Percentiles rank a stretch among this genome's conserved stretches.
phyloP scores from a whole-genome alignment of 2,329 filamentous ascomycete genomes.

The Setomelanomma holmii region DNA sequence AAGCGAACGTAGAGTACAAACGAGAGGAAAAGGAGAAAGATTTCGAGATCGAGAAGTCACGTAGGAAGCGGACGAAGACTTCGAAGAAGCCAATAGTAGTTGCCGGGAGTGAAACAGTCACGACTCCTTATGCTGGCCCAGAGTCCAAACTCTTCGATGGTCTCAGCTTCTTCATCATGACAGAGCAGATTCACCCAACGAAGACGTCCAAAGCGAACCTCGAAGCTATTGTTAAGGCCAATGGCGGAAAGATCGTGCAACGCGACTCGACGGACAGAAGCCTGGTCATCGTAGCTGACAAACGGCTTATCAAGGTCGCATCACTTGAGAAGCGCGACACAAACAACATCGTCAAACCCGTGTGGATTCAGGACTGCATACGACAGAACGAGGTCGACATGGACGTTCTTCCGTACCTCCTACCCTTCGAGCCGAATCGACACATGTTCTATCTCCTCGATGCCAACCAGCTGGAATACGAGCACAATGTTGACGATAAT shows the following conservation, averaged over 20 bases:
- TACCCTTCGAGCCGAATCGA: constrained; percentile 69
- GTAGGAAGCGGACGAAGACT: constrained; percentile 69
- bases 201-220: constrained; percentile 82
- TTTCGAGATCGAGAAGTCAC: constrained; percentile 72
- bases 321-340: constrained; percentile 77
- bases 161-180: constrained; percentile 82
- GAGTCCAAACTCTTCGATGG: constrained; percentile 74
- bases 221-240: constrained; percentile 79
- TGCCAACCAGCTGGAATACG: constrained; percentile 61
- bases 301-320: constrained; percentile 79
- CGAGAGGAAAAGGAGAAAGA: constrained; percentile 71
- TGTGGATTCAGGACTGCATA: constrained; percentile 86
- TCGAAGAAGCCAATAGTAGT: constrained; percentile 75
- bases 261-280: constrained; percentile 67
- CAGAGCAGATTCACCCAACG: constrained; percentile 71
- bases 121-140: constrained; percentile 63
- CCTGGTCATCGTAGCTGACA: constrained; percentile 80
- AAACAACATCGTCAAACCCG: constrained; percentile 76
- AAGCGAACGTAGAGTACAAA: constrained; percentile 72
- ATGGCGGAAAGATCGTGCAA: constrained; percentile 83
- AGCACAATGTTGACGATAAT: constrained; percentile 73
- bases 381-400: constrained; percentile 63
- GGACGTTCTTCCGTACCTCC: constrained; percentile 61
- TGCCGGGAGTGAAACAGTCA: constrained; percentile 66
- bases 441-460: constrained; percentile 77